Evolutionary conservation across 139 green algal species (phyloP), one percentile per base, ranked within the genome.

Genomic region (Tetradesmus obliquus): DNA sequence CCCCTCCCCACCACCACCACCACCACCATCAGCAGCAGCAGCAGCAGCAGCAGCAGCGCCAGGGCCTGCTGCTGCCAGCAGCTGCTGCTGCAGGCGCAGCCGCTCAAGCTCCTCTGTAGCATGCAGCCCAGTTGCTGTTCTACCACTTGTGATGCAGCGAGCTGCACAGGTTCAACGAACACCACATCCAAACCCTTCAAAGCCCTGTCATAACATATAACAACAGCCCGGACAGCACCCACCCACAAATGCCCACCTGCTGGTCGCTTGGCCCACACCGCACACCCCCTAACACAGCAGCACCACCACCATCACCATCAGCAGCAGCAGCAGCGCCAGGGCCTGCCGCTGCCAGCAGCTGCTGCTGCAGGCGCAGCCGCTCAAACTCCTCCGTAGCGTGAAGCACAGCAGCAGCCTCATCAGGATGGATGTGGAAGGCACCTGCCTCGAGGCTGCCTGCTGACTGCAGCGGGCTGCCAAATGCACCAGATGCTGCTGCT

Each of bases 351-450:
- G 85, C 66, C 66, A 76, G 85, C 83, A 57, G 85, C 66, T 62
- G 66, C 66, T 89, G 85, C 84, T 79, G 58, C 45, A 79, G 22
- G 45, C 17, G 72, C 4, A 89, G 66, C 7, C 85, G 62, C 17
- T 83, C 69, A 53, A 90, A 3, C 57, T 90, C 86, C 71, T 90
- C 86, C 54, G 86, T 90, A 10, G 19, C 69, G 15, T 90, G 86
- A 20, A 83, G 3, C 86, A 69, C 79, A 53, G 71, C 86, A 58
- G 71, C 69, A 60, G 86, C 51, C n/a, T 90, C 86, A 57, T 84
- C 86, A n/a, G 86, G 51, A 9, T 62, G 66, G 3, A 89, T 82
- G 51, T 89, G 85, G 55, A 66, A 82, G 3, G 54, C 45, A 12
- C 66, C 71, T 8, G 66, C 85, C 19, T 90, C 86, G 5, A 90